phyloP scores from a whole-genome alignment of 805 yeast genomes.

The Starmerella floris region DNA sequence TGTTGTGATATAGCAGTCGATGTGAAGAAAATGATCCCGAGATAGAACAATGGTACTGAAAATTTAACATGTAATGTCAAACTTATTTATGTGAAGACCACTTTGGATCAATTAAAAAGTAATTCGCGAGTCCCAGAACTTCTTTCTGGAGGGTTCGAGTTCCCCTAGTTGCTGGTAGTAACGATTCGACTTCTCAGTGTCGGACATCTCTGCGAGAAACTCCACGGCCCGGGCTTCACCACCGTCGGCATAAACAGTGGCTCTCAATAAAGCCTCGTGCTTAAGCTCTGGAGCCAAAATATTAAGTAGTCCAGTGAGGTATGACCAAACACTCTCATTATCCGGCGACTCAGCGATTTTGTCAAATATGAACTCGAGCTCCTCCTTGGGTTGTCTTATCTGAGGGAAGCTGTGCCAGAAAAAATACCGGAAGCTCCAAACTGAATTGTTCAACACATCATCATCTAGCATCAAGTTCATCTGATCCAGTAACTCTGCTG shows the following conservation, averaged over 20 bases:
- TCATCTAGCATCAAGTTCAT: constrained; percentile 35
- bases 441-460: constrained; percentile 81
- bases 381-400: constrained; percentile 30
- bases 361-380: constrained; percentile 39
- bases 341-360: constrained; percentile 54
- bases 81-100: too few relatives aligned
- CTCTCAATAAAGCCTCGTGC: neutral
- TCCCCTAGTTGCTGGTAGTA: constrained; percentile 3
- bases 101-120: too few relatives aligned
- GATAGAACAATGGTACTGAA: too few relatives aligned
- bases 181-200: neutral
- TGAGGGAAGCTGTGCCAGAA: constrained; percentile 24
- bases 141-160: constrained; percentile 8
- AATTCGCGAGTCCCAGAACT: constrained; percentile 7
- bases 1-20: too few relatives aligned
- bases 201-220: constrained; percentile 12
- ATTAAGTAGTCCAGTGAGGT: constrained; percentile 42
- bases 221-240: constrained; percentile 10
- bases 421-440: constrained; percentile 80
- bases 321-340: constrained; percentile 79
- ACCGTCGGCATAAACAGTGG: neutral
- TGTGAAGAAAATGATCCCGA: too few relatives aligned
- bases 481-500: constrained; percentile 38
- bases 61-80: too few relatives aligned
- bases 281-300: neutral